Evolutionary conservation across 106 monocot species (phyloP).

Genomic region (Iris macrosiphon): DNA sequence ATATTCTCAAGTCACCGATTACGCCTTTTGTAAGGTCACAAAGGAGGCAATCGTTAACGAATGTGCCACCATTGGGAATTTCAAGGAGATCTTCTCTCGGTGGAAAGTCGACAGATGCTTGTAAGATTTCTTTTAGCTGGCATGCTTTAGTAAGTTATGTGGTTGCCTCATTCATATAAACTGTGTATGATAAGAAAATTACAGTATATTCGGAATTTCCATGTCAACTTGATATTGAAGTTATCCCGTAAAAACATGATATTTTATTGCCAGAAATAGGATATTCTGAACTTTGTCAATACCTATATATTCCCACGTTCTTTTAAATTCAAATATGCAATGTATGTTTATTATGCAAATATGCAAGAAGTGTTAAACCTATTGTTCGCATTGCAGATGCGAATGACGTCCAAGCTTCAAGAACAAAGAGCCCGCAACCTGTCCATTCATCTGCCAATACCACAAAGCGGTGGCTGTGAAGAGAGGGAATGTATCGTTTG

Average conservation of each 20-base stretch:
- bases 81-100: slow-evolving; percentile 22
- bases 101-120: slow-evolving; percentile 21
- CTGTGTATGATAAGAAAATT: too few relatives aligned
- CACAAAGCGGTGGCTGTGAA: slow-evolving; percentile 25
- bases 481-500: too few relatives aligned
- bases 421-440: slow-evolving; percentile 13
- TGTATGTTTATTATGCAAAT: neutral
- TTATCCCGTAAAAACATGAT: too few relatives aligned
- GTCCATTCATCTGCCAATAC: slow-evolving; percentile 10
- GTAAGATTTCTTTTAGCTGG: slow-evolving; percentile 1
- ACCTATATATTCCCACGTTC: neutral
- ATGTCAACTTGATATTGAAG: neutral
- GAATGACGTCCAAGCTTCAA: slow-evolving; percentile 2
- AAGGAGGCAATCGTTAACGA: slow-evolving; percentile 27
- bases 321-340: neutral
- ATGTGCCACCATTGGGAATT: neutral
- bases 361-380: neutral
- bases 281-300: too few relatives aligned
- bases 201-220: too few relatives aligned
- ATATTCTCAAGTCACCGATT: slow-evolving; percentile 10
- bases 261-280: too few relatives aligned
- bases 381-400: slow-evolving; percentile 12
- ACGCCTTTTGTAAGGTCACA: slow-evolving; percentile 4
- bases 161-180: too few relatives aligned
- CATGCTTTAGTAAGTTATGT: too few relatives aligned